These are phyloP conservation scores for Lepiota venenata DNA, from an alignment of 768 basidiomycete species.

Conservation along the genomic window DNA sequence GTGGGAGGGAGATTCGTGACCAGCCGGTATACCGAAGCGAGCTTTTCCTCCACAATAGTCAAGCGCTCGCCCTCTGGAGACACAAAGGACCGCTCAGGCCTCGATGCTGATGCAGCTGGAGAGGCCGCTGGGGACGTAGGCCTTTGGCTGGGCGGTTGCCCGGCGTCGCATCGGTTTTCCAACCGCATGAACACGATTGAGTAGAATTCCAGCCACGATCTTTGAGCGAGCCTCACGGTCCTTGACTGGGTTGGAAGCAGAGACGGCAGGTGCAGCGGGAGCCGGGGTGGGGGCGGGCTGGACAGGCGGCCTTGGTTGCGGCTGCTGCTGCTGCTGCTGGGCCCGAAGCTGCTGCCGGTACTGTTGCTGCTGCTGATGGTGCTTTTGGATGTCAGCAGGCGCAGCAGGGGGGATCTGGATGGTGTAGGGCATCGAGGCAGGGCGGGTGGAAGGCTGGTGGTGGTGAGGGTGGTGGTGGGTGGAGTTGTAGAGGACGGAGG, in stretches of 20 bases:
- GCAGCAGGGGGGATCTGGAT: conserved; percentile 24
- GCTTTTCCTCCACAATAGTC: not conserved
- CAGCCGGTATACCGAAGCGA: not conserved
- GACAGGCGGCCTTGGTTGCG: not conserved
- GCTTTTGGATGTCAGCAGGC: conserved; percentile 20
- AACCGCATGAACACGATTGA: conserved; percentile 48
- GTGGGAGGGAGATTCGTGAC: not conserved
- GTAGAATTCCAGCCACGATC: conserved; percentile 56
- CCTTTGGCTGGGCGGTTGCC: conserved; percentile 18
- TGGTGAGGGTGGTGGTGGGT: not conserved
- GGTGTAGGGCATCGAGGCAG: conserved; percentile 17
- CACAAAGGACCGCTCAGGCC: not conserved
- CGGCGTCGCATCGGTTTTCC: conserved; percentile 50
- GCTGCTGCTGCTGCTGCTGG: conserved; percentile 2
- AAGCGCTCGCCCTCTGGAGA: too few species aligned
- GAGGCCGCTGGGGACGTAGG: conserved; percentile 18
- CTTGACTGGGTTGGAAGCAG: conserved; percentile 26
- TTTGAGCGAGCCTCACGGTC: conserved; percentile 25
- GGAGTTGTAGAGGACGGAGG: conserved; percentile 2
- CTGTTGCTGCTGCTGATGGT: conserved; percentile 8
- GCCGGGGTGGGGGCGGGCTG: conserved; percentile 6
- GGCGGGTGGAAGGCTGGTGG: not conserved
- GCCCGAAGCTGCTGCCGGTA: not conserved
- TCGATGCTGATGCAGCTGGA: conserved; percentile 9
- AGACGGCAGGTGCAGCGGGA: conserved; percentile 1